Conservation (phyloP, 768 basidiomycete species). For the Mycena pura region DNA sequence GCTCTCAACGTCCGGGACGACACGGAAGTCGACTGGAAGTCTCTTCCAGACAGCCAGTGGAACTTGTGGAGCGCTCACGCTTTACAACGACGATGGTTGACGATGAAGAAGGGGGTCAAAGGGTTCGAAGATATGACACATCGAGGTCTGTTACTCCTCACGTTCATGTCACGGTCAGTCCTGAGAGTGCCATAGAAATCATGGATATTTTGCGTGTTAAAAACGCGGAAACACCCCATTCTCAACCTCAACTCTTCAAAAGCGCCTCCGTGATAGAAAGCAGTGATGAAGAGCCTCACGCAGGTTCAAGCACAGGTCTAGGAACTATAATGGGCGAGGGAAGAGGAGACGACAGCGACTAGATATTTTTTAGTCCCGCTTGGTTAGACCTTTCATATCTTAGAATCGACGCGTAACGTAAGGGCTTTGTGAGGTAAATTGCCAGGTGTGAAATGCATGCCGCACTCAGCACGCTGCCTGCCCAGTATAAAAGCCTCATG, state of each 20-base stretch:
- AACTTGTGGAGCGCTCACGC: slow-evolving; percentile 85
- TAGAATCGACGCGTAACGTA: slow-evolving; percentile 5
- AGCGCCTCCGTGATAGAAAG: slow-evolving; percentile 14
- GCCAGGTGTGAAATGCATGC: slow-evolving; percentile 19
- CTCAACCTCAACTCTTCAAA: slow-evolving; percentile 34
- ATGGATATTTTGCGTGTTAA: slow-evolving; percentile 82
- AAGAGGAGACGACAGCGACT: slow-evolving; percentile 20
- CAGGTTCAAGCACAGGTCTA: slow-evolving; percentile 42
- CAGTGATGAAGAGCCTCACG: slow-evolving; percentile 15
- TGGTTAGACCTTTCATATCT: neutral
- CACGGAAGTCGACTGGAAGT: slow-evolving; percentile 87
- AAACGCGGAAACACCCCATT: slow-evolving; percentile 68
- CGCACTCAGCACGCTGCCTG: slow-evolving; percentile 4
- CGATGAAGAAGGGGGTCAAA: slow-evolving; percentile 79
- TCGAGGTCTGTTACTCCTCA: slow-evolving; percentile 54
- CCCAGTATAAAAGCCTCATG: slow-evolving; percentile 8
- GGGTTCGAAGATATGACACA: slow-evolving; percentile 84
- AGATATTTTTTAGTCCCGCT: neutral
- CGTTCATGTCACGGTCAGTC: slow-evolving; percentile 4
- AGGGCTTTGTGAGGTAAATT: slow-evolving; percentile 22
- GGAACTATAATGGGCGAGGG: slow-evolving; percentile 30
- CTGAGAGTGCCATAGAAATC: slow-evolving; percentile 57
- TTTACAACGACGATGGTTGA: slow-evolving; percentile 80
- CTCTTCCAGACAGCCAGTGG: slow-evolving; percentile 75
- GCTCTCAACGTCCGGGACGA: slow-evolving; percentile 79